Evolutionary conservation across 192 early-diverging fungal genomes (phyloP), one percentile per base, ranked within the genome.

Genomic region (Backusella mclennaniae): DNA sequence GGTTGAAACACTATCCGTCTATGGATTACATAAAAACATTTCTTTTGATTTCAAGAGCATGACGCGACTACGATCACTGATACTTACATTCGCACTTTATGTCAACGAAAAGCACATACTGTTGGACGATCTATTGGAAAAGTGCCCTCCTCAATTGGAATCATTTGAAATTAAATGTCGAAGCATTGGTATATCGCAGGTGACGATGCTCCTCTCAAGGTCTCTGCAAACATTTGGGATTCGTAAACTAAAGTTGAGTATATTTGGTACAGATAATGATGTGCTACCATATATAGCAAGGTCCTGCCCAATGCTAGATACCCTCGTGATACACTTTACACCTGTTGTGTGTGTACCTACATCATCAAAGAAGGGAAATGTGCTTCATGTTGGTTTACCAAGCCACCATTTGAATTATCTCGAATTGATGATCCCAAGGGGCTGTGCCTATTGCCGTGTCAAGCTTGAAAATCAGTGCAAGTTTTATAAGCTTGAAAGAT

Each of bases 1-100:
- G 21, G 23, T 63, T 8, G 56, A 63, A 29, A 12, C 56, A 29
- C 26, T 63, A 26, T 63, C 21, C 3, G 56, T 63, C 8, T 63
- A 29, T 63, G 56, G 56, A 63, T 14, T 63, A 63, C 56, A 63
- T 29, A 63, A 63, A 63, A 63, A 63, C 23, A 63, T 63, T 29
- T 23, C 21, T 12, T 63, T 63, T 63, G 56, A 63, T 29, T 63
- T 63, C 26, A 63, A 63, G 26, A 63, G 56, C 23, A 63, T 63
- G 56, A 26, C 6, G 0, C 56, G 7, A 26, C 29, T 63, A 14
- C 56, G 56, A 63, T 63, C 56, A 63, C 3, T 63, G 56, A 63
- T 63, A 29, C 56, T 63, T 63, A 63, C 56, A 29, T 63, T 63
- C 12, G 56, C 56, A 63, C 26, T 63, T 23, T 63, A 23, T 29